phyloP scores from a whole-genome alignment of 257 asterid genomes.

The Nicotiana tabacum region DNA sequence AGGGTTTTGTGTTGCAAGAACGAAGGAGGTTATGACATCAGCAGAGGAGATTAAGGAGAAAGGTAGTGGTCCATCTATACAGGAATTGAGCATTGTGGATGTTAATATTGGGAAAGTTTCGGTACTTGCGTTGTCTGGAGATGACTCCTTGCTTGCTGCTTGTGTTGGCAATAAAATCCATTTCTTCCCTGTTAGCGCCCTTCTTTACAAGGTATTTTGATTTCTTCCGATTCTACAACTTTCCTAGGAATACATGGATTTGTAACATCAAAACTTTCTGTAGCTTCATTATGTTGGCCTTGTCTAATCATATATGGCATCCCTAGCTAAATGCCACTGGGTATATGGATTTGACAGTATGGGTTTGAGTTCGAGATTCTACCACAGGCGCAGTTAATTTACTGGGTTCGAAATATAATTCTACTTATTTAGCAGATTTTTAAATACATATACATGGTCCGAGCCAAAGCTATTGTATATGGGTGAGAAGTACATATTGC shows the following conservation, averaged over 20 bases:
- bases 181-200: constrained; percentile 74
- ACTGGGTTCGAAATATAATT: no score
- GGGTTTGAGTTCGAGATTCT: no score
- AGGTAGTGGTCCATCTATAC: constrained; percentile 38
- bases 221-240: not conserved
- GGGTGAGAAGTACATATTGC: no score
- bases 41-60: constrained; percentile 61
- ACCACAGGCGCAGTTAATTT: no score
- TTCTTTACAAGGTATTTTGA: constrained; percentile 58
- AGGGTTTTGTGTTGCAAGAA: constrained; percentile 90
- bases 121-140: constrained; percentile 52
- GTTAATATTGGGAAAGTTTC: constrained; percentile 58
- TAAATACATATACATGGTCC: no score
- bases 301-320: not conserved
- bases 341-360: not conserved
- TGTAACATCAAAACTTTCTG: not conserved
- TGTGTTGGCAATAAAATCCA: constrained; percentile 43
- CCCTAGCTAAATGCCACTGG: not conserved
- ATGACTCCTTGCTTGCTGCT: constrained; percentile 78
- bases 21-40: constrained; percentile 58
- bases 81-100: constrained; percentile 56
- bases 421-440: no score
- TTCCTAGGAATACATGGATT: not conserved
- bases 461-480: no score
- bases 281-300: not conserved